Conservation (phyloP, 2,329 filamentous ascomycete genomes). For the Ophiostoma montium region DNA sequence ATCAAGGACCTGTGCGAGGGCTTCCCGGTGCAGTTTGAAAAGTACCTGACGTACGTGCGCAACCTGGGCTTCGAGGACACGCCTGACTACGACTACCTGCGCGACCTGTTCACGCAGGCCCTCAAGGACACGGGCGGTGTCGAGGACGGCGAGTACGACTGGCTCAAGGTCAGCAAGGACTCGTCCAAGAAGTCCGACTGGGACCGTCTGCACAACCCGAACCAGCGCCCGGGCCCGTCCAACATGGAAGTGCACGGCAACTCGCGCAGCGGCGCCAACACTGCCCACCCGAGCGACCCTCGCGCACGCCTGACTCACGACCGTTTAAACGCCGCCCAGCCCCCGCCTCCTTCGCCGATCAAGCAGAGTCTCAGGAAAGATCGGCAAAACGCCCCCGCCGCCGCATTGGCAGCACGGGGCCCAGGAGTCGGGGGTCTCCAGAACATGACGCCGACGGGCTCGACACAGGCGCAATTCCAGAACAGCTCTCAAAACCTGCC, state of each 20-base stretch:
- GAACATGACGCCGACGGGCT: conserved; percentile 76
- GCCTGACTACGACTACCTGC: conserved; percentile 94
- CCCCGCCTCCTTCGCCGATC: conserved; percentile 73
- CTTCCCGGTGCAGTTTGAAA: conserved; percentile 94
- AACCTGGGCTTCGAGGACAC: conserved; percentile 98
- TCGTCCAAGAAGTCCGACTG: conserved; percentile 65
- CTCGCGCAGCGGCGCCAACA: conserved; percentile 50
- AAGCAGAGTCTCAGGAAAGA: conserved; percentile 61
- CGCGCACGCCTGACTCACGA: conserved; percentile 57
- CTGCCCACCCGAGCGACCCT: conserved; percentile 41
- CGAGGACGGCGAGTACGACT: conserved; percentile 97
- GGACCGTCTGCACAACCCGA: conserved; percentile 67
- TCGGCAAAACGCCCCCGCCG: conserved; percentile 66
- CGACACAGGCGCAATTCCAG: conserved; percentile 92
- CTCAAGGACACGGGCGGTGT: conserved; percentile 89
- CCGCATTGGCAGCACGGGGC: conserved; percentile 59
- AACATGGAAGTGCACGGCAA: conserved; percentile 71
- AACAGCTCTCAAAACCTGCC: conserved; percentile 83
- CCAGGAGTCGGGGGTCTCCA: conserved; percentile 59
- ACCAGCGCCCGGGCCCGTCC: conserved; percentile 65
- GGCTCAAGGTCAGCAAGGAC: conserved; percentile 89
- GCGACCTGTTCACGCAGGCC: conserved; percentile 90
- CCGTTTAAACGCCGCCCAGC: conserved; percentile 90
- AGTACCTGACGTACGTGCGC: conserved; percentile 92
- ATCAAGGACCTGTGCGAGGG: conserved; percentile 96